Conservation (phyloP, 352 stramenopile species). For the Pythium rhizo-oryzae region DNA sequence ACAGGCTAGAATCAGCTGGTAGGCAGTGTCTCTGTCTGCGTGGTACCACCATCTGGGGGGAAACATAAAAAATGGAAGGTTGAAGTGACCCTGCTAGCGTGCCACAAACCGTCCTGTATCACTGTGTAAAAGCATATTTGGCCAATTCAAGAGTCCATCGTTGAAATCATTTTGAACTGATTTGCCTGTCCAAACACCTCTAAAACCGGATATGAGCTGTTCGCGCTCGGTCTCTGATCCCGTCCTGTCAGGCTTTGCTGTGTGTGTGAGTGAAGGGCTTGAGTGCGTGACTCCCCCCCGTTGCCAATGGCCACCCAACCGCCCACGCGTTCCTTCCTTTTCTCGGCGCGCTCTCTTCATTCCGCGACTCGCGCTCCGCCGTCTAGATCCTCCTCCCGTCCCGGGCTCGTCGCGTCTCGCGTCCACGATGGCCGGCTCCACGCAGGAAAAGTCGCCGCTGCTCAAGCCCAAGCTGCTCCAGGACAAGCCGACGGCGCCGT, state of each 20-base stretch:
- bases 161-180: too few relatives aligned
- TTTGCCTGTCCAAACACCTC: background rate
- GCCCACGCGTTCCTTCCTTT: background rate
- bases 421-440: slow-evolving; percentile 8
- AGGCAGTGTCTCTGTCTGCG: background rate
- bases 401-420: background rate
- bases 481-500: slow-evolving; percentile 3
- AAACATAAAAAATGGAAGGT: slow-evolving; percentile 14
- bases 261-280: slow-evolving; percentile 2
- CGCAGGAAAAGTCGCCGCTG: slow-evolving; percentile 27
- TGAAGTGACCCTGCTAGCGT: background rate
- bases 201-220: background rate
- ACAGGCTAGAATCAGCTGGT: background rate
- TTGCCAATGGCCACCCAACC: background rate
- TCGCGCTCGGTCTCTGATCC: slow-evolving; percentile 2
- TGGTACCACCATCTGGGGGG: background rate
- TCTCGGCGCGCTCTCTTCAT: background rate
- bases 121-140: background rate
- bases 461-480: slow-evolving; percentile 19
- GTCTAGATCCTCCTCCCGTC: too few relatives aligned
- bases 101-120: background rate
- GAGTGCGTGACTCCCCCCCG: background rate
- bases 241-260: slow-evolving; percentile 1
- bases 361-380: slow-evolving; percentile 6
- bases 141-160: background rate